Evolutionary conservation across 2,329 filamentous ascomycete genomes (phyloP).

Genomic region (Monascus ruber): DNA sequence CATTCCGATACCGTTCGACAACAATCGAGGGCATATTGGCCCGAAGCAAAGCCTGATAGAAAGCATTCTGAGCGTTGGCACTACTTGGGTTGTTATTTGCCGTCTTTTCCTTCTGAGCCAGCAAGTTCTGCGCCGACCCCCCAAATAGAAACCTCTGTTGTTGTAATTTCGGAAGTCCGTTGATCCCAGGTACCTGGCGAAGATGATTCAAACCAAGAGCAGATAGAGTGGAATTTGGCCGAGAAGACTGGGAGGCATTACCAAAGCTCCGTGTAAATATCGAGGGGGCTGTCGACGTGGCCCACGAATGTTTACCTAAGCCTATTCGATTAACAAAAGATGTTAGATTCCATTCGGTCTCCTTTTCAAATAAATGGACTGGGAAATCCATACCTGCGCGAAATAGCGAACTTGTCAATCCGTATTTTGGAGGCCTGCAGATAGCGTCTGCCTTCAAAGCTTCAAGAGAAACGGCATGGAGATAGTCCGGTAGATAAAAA

Average conservation of each 20-base stretch:
- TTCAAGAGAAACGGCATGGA: slow-evolving; percentile 14
- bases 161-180: slow-evolving; percentile 17
- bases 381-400: slow-evolving; percentile 10
- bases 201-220: slow-evolving; percentile 15
- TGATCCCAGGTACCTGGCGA: slow-evolving; percentile 10
- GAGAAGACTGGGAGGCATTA: slow-evolving; percentile 9
- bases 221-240: slow-evolving; percentile 24
- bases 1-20: slow-evolving; percentile 78
- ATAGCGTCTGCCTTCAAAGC: slow-evolving; percentile 12
- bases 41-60: slow-evolving; percentile 81
- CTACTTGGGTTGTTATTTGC: slow-evolving; percentile 88
- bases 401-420: slow-evolving; percentile 8
- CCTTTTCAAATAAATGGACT: neutral
- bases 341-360: neutral
- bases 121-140: slow-evolving; percentile 42
- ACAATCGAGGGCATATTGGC: slow-evolving; percentile 91
- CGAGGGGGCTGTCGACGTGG: slow-evolving; percentile 6
- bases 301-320: slow-evolving; percentile 7
- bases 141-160: slow-evolving; percentile 30
- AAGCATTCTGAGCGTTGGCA: slow-evolving; percentile 78
- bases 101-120: slow-evolving; percentile 78
- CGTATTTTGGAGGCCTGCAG: slow-evolving; percentile 8
- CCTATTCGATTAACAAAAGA: slow-evolving; percentile 2
- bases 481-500: slow-evolving; percentile 14
- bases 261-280: slow-evolving; percentile 4